These are phyloP conservation scores for Jasminum sambac DNA, from an alignment of 257 asterid species.

Conservation along the genomic window DNA sequence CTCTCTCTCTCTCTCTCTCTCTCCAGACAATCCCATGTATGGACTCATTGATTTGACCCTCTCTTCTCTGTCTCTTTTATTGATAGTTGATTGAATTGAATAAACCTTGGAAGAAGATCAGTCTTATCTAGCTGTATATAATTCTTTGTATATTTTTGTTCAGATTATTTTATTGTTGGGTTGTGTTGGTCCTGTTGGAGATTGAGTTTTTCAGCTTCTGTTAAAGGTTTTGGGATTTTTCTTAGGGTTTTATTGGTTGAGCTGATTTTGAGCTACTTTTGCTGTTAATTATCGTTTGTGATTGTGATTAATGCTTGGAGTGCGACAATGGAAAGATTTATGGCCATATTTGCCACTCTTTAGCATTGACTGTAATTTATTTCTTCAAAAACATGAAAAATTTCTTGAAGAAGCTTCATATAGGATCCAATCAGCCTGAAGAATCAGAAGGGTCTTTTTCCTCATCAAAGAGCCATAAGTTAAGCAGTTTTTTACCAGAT, in stretches of 20 bases:
- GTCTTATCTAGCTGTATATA: constrained; percentile 22
- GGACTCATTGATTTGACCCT: constrained; percentile 30
- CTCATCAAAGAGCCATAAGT: constrained; percentile 53
- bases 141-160: constrained; percentile 2
- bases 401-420: constrained; percentile 77
- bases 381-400: constrained; percentile 62
- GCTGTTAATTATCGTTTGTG: constrained; percentile 25
- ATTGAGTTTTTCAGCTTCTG: constrained; percentile 30
- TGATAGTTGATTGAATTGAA: constrained; percentile 18
- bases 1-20: constrained; percentile 26
- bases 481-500: constrained; percentile 50
- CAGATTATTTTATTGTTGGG: constrained; percentile 20
- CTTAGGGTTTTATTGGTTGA: constrained; percentile 36
- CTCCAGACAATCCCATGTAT: constrained; percentile 41
- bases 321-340: constrained; percentile 57
- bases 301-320: constrained; percentile 50
- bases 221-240: constrained; percentile 23
- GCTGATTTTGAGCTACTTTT: constrained; percentile 26
- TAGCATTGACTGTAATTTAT: constrained; percentile 47
- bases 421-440: constrained; percentile 70
- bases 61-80: constrained; percentile 9
- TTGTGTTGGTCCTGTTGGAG: constrained; percentile 29
- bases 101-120: constrained; percentile 24
- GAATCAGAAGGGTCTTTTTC: constrained; percentile 73
- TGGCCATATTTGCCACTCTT: constrained; percentile 38